These are phyloP conservation scores for Echites panduratus DNA, from an alignment of 257 asterid genomes.

Conservation along the genomic window DNA sequence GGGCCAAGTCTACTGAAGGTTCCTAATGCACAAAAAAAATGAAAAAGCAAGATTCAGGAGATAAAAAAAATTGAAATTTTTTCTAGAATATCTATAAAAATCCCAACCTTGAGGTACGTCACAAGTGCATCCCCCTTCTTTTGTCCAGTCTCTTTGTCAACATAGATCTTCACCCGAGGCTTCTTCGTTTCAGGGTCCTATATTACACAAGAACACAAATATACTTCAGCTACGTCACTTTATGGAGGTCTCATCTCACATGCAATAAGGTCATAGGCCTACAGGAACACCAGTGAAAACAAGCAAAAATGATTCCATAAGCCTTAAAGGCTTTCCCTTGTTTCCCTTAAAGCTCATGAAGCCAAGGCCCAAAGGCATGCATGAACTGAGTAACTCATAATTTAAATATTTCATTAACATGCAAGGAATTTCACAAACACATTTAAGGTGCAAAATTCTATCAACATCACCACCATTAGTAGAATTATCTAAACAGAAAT, in stretches of 20 bases:
- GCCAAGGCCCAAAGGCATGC: not conserved
- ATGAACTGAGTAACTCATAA: not conserved
- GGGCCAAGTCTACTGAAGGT: slow-evolving; percentile 89
- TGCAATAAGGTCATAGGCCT: not conserved
- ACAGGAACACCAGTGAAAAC: not conserved
- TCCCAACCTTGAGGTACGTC: slow-evolving; percentile 74
- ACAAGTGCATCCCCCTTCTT: slow-evolving; percentile 94
- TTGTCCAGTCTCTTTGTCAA: slow-evolving; percentile 77
- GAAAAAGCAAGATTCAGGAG: not conserved
- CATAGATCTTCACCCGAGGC: slow-evolving; percentile 89
- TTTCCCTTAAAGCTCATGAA: not conserved
- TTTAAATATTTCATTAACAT: not conserved
- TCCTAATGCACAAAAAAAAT: slow-evolving; percentile 46
- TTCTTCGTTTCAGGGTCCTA: slow-evolving; percentile 95
- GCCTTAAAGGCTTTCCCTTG: too few species aligned
- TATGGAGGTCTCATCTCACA: not conserved
- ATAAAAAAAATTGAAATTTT: not conserved
- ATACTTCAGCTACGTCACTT: not conserved
- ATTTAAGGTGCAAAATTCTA: not conserved
- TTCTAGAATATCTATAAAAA: slow-evolving; percentile 14
- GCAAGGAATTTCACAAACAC: not conserved
- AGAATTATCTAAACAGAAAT: not conserved
- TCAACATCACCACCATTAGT: too few species aligned
- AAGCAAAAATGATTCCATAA: not conserved
- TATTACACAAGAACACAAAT: slow-evolving; percentile 13